Evolutionary conservation across 1,139 yeast species (phyloP).

Genomic region (Blastobotrys serpentis): DNA sequence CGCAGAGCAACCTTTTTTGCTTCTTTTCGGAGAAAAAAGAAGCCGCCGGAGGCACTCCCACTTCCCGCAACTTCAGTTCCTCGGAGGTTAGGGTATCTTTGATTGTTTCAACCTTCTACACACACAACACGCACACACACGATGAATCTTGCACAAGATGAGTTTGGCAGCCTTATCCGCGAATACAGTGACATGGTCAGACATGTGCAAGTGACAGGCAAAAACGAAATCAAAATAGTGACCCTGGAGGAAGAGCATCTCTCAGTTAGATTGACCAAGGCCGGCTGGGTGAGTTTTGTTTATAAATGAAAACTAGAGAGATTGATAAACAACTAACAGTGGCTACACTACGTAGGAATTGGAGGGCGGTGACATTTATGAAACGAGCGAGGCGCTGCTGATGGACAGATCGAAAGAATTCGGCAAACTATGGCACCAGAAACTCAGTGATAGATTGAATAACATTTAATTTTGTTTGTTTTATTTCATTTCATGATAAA

Average conservation of each 20-base stretch:
- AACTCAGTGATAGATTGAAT: conserved; percentile 25
- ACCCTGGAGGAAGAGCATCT: conserved; percentile 30
- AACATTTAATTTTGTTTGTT: not conserved
- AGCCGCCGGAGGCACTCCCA: no score
- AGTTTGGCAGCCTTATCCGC: conserved; percentile 22
- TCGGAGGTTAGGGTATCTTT: not conserved
- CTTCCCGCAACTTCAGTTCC: no score
- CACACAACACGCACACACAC: no score
- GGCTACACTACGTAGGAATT: conserved; percentile 16
- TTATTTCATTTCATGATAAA: no score
- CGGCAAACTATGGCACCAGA: conserved; percentile 37
- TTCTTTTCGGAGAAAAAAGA: no score
- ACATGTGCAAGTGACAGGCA: conserved; percentile 11
- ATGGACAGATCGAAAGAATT: conserved; percentile 44
- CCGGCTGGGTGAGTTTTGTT: conserved; percentile 32
- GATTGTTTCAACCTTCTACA: no score
- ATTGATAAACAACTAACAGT: no score
- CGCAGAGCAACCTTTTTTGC: no score
- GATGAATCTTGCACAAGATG: conserved; percentile 19
- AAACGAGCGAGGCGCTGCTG: conserved; percentile 50
- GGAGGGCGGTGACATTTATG: conserved; percentile 33
- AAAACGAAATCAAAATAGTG: conserved; percentile 16
- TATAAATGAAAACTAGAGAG: no score
- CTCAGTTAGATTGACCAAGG: conserved; percentile 27
- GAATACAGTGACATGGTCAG: conserved; percentile 20